Percentiles rank a stretch among this genome's conserved stretches.
phyloP scores from a whole-genome alignment of 495 filamentous ascomycete genomes.

The Schizothecium vesticola region DNA sequence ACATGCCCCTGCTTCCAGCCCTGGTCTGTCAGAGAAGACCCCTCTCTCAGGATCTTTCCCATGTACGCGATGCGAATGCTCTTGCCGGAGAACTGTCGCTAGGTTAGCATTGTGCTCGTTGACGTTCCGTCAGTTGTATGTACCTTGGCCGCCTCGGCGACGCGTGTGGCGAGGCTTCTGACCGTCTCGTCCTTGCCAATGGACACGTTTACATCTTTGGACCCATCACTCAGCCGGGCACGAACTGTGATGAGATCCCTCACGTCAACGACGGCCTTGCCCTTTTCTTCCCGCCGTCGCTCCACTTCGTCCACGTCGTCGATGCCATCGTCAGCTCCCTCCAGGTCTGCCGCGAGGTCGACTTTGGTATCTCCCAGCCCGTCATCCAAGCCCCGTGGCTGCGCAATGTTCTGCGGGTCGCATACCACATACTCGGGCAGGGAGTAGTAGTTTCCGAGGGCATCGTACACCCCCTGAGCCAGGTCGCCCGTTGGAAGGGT shows the following conservation, averaged over 20 bases:
- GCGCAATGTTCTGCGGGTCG: constrained; percentile 65
- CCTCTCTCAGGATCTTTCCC: constrained; percentile 71
- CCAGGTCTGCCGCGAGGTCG: constrained; percentile 43
- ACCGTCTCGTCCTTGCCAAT: constrained; percentile 60
- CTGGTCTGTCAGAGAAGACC: constrained; percentile 54
- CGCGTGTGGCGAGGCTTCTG: constrained; percentile 52
- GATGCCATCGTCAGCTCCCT: constrained; percentile 32
- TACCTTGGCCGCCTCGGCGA: constrained; percentile 63
- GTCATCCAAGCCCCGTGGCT: constrained; percentile 30
- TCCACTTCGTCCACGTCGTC: constrained; percentile 48
- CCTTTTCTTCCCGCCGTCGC: constrained; percentile 61
- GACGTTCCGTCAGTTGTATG: constrained; percentile 15
- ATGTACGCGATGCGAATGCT: constrained; percentile 69
- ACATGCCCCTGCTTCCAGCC: constrained; percentile 74
- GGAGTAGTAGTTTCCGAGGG: constrained; percentile 67
- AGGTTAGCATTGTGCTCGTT: constrained; percentile 12
- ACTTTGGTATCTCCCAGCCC: constrained; percentile 40
- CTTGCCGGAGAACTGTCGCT: constrained; percentile 43
- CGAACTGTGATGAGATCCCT: constrained; percentile 55
- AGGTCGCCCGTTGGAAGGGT: constrained; percentile 73
- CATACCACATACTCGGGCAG: constrained; percentile 70
- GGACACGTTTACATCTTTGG: constrained; percentile 57
- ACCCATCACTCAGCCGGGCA: constrained; percentile 66
- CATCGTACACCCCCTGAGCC: constrained; percentile 71
- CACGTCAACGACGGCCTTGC: constrained; percentile 46